A percentile compares a stretch with the other conserved stretches of the same genome.
Evolutionary conservation across 2,329 filamentous ascomycete genomes (phyloP).

Genomic region (Apiospora phragmitis): DNA sequence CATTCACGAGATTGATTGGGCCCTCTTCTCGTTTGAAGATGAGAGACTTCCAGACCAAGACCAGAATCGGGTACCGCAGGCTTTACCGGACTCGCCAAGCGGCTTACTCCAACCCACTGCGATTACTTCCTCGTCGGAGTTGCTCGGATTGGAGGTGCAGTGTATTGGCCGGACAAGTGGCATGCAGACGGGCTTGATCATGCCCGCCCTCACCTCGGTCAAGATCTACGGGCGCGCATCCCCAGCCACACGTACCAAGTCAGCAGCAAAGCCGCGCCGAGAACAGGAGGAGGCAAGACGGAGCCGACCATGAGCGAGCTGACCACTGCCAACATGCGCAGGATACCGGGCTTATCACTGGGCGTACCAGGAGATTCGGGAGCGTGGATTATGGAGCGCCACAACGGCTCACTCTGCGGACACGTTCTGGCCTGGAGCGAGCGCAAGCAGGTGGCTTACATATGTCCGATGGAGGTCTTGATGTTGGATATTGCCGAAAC

Average conservation of each 20-base stretch:
- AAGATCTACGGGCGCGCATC: slow-evolving; percentile 84
- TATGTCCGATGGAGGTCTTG: slow-evolving; percentile 91
- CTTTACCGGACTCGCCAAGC: slow-evolving; percentile 32
- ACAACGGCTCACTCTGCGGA: slow-evolving; percentile 77
- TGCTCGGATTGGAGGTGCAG: slow-evolving; percentile 79
- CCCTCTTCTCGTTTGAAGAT: slow-evolving; percentile 77
- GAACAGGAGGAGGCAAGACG: slow-evolving; percentile 15
- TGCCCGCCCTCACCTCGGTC: slow-evolving; percentile 76
- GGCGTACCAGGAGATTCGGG: slow-evolving; percentile 86
- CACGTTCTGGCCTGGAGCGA: slow-evolving; percentile 89
- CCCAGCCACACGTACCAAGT: slow-evolving; percentile 73
- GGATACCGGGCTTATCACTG: slow-evolving; percentile 39
- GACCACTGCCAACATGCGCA: slow-evolving; percentile 19
- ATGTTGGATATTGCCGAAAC: slow-evolving; percentile 83
- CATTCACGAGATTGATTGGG: slow-evolving; percentile 94
- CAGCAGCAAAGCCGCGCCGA: slow-evolving; percentile 37
- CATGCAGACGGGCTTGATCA: slow-evolving; percentile 75
- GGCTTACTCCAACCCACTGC: slow-evolving; percentile 52
- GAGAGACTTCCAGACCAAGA: slow-evolving; percentile 67
- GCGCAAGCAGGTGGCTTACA: slow-evolving; percentile 80
- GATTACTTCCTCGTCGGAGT: slow-evolving; percentile 57
- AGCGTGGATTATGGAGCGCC: slow-evolving; percentile 86
- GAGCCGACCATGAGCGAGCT: slow-evolving; percentile 1
- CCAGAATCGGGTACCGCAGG: slow-evolving; percentile 66
- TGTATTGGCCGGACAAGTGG: slow-evolving; percentile 88